Conservation (phyloP, 208 protist genomes). For the Trypanosoma theileri region DNA sequence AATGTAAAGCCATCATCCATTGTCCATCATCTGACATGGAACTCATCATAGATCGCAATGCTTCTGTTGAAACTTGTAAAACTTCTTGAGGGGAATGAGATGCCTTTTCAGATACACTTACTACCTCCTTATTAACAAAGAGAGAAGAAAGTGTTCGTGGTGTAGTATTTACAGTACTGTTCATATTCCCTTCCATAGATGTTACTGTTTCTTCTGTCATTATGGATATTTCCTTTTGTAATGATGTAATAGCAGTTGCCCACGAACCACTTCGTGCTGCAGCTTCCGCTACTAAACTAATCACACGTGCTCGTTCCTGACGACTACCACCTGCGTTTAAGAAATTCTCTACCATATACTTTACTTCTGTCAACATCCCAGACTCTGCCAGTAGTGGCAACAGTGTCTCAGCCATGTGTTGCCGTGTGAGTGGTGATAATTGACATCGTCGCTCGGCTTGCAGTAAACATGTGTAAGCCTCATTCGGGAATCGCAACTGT, state of each 20-base stretch:
- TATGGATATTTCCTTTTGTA: conserved; percentile 22
- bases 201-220: not conserved
- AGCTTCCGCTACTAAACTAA: conserved; percentile 65
- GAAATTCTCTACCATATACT: conserved; percentile 38
- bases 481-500: conserved; percentile 36
- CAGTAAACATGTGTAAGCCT: conserved; percentile 55
- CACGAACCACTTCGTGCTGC: conserved; percentile 62
- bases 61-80: conserved; percentile 16
- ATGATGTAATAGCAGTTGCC: conserved; percentile 27
- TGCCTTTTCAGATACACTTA: not conserved
- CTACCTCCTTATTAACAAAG: conserved; percentile 10
- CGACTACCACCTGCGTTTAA: conserved; percentile 24
- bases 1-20: conserved; percentile 23
- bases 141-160: conserved; percentile 6
- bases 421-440: conserved; percentile 53
- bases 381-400: conserved; percentile 55
- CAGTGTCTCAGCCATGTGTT: conserved; percentile 67
- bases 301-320: conserved; percentile 21
- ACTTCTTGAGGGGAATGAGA: not conserved
- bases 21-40: conserved; percentile 31
- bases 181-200: not conserved
- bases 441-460: conserved; percentile 47
- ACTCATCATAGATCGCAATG: conserved; percentile 30
- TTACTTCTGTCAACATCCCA: conserved; percentile 45
- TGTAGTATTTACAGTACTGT: not conserved